Base-by-base conservation (phyloP, 2,329 filamentous ascomycete genomes). In the Fusarium sp. region DNA sequence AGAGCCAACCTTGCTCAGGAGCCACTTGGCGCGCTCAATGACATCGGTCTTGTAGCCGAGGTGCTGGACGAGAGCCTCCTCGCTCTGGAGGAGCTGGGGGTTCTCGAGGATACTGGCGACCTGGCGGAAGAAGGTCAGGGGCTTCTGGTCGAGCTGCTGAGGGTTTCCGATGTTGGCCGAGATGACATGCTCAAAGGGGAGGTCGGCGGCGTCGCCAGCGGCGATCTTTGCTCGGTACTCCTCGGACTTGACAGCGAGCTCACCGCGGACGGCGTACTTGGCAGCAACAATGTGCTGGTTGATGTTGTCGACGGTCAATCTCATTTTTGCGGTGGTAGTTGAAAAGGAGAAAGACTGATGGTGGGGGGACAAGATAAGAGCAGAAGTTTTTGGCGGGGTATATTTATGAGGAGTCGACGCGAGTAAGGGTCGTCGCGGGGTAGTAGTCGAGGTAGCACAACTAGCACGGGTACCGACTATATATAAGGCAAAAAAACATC, bases 91-190 rank as follows among this genome's bases (percentile, higher is more conserved):
- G 36, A 99, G 88, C 66, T 88, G 83, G 1, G 97, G 97, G 87
- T 98, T 95, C 88, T 99, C 97, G 68, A 98, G 85, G 72, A 99
- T 84, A 85, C 95, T 97, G 80, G 97, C 90, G 31, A 99, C 97
- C 86, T 99, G 96, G 78, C 97, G 92, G 91, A 99, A 98, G 89
- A 98, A 99, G 77, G 97, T 99, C 80, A 99, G 96, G 80, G 97
- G 97, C 88, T 98, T 97, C 89, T 99, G 97, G 86, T 98, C 97
- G 73, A 99, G 91, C 86, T 99, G 97, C 85, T 99, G 97, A 5
- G 97, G 97, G 87, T 99, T 99, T 81, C 97, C 97, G 81, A 99
- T 99, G 86, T 99, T 99, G 85, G 97, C 97, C 73, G 94, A 95
- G 86, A 99, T 96, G 84, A 99, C 92, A 69, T 95, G 90, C 79